phyloP scores from a whole-genome alignment of 306 rosid species.

The Clitoria ternatea region DNA sequence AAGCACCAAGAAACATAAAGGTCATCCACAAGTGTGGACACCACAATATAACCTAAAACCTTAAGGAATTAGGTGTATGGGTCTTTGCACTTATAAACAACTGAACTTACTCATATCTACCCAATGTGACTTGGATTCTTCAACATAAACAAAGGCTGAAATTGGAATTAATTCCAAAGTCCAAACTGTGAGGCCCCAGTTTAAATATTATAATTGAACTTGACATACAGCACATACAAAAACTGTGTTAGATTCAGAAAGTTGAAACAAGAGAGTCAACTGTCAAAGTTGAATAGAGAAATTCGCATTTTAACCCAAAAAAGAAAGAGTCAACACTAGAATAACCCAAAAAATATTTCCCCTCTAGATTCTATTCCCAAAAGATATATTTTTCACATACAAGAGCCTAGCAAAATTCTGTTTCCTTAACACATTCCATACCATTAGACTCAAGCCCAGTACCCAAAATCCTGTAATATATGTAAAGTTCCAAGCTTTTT shows the following conservation, averaged over 20 bases:
- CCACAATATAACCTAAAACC: too few species aligned
- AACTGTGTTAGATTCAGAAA: neutral
- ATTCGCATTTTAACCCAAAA: neutral
- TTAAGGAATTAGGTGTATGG: too few species aligned
- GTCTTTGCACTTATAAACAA: too few species aligned
- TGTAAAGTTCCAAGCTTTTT: constrained; percentile 17
- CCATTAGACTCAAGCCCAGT: neutral
- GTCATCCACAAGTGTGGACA: too few species aligned
- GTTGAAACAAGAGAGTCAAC: constrained; percentile 8
- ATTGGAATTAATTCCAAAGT: neutral
- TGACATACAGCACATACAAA: neutral
- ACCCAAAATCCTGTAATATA: constrained; percentile 1
- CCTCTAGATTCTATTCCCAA: neutral
- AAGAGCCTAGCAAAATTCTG: neutral
- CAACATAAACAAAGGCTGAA: constrained; percentile 3
- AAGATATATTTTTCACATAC: neutral
- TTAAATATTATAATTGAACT: neutral
- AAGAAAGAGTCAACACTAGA: neutral
- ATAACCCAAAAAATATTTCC: neutral
- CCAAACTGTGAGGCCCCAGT: neutral
- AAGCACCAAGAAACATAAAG: constrained; percentile 6
- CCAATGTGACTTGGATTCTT: too few species aligned
- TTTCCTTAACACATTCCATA: constrained; percentile 6
- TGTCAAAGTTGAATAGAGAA: neutral
- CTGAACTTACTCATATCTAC: too few species aligned